Conservation (phyloP, 768 basidiomycete genomes). For the Butyriboletus loyo region DNA sequence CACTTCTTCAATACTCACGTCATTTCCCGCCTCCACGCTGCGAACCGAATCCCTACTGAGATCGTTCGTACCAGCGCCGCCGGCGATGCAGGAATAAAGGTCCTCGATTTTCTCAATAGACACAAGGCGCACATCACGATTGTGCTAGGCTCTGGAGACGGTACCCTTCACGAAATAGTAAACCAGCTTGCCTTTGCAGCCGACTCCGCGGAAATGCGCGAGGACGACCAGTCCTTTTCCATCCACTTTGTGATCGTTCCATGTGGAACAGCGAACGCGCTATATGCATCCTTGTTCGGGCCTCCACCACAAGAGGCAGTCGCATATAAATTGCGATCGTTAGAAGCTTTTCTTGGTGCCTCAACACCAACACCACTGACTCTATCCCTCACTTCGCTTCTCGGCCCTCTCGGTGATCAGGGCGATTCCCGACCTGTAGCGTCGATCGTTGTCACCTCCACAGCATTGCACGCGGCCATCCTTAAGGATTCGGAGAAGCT, state of each 20-base stretch:
- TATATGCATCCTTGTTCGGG: slow-evolving; percentile 77
- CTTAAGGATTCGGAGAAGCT: slow-evolving; percentile 78
- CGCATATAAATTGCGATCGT: slow-evolving; percentile 51
- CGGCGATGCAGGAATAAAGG: slow-evolving; percentile 53
- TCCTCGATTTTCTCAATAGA: slow-evolving; percentile 39
- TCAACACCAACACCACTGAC: slow-evolving; percentile 43
- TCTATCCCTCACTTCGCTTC: slow-evolving; percentile 51
- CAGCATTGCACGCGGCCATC: slow-evolving; percentile 81
- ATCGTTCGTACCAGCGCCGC: slow-evolving; percentile 48
- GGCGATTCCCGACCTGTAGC: slow-evolving; percentile 29
- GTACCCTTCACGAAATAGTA: slow-evolving; percentile 87
- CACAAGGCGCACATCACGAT: slow-evolving; percentile 39
- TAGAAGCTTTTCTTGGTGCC: slow-evolving; percentile 48
- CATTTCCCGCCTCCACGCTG: slow-evolving; percentile 52
- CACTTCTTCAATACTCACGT: slow-evolving; percentile 59
- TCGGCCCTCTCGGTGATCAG: slow-evolving; percentile 27
- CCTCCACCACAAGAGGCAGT: slow-evolving; percentile 31
- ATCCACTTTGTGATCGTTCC: slow-evolving; percentile 59
- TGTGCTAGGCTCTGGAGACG: slow-evolving; percentile 82
- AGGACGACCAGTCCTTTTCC: slow-evolving; percentile 11
- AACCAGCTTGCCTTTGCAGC: slow-evolving; percentile 44
- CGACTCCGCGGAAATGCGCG: slow-evolving; percentile 19
- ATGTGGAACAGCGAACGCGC: slow-evolving; percentile 90
- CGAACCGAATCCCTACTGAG: slow-evolving; percentile 32
- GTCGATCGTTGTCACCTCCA: slow-evolving; percentile 85